Percentiles rank a stretch among this genome's conserved stretches.
Evolutionary conservation across 192 early-diverging fungal genomes (phyloP).

Genomic region (Rhizoclosmatium sp.): DNA sequence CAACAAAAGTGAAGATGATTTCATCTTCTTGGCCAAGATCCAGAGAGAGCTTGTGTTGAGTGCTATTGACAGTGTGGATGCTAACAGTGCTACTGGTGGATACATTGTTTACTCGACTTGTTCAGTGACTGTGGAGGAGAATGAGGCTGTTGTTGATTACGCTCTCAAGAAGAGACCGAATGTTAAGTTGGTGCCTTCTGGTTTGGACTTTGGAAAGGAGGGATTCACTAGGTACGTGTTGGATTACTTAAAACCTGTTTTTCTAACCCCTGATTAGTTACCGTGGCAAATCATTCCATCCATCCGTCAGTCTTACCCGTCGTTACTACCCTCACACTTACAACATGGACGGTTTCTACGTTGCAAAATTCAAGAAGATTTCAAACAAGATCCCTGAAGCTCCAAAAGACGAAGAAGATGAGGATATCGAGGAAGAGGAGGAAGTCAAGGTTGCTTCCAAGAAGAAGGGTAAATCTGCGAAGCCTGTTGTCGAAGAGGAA

Average conservation of each 20-base stretch:
- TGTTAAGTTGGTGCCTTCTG: slow-evolving; percentile 88
- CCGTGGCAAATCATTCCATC: slow-evolving; percentile 89
- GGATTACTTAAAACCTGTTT: neutral
- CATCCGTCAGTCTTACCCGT: slow-evolving; percentile 79
- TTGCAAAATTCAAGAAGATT: slow-evolving; percentile 96
- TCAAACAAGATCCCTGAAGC: slow-evolving; percentile 79
- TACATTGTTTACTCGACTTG: slow-evolving; percentile 99
- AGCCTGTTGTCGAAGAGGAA: slow-evolving; percentile 25
- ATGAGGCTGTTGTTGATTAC: slow-evolving; percentile 97
- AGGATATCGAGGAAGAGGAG: slow-evolving; percentile 23
- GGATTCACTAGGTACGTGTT: slow-evolving; percentile 76
- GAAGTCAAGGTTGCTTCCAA: slow-evolving; percentile 50
- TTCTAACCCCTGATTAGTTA: slow-evolving; percentile 58
- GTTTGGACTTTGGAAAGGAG: slow-evolving; percentile 92
- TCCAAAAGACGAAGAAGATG: slow-evolving; percentile 22
- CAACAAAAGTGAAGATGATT: slow-evolving; percentile 93
- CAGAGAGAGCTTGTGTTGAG: slow-evolving; percentile 96
- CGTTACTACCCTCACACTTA: slow-evolving; percentile 97
- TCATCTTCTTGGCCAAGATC: slow-evolving; percentile 88
- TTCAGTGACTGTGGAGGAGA: slow-evolving; percentile 96
- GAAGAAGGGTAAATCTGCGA: slow-evolving; percentile 21
- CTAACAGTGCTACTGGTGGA: slow-evolving; percentile 91
- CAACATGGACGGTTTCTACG: slow-evolving; percentile 99
- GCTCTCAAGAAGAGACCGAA: slow-evolving; percentile 93
- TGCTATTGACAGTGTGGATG: slow-evolving; percentile 97